A percentile compares a stretch with the other conserved stretches of the same genome.
These are phyloP conservation scores for Cladosporium sp. DNA, from an alignment of 2,329 filamentous ascomycete genomes.

Conservation along the genomic window DNA sequence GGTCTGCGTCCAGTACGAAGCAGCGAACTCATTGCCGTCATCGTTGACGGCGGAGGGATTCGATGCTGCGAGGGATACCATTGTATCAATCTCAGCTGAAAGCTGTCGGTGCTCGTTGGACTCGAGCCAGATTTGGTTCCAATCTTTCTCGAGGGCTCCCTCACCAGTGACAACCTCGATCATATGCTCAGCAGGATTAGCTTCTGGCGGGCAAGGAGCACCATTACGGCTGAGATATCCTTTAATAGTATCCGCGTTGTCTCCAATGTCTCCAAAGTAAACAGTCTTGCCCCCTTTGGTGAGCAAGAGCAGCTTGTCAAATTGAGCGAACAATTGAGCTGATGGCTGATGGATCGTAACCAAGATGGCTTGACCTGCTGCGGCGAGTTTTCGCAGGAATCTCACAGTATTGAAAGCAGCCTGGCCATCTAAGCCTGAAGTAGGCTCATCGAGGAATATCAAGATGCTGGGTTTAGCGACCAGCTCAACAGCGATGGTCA, in stretches of 20 bases:
- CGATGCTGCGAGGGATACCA: conserved; percentile 34
- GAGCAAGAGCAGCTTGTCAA: conserved; percentile 62
- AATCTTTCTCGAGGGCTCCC: conserved; percentile 38
- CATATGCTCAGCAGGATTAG: conserved; percentile 54
- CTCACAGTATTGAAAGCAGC: conserved; percentile 52
- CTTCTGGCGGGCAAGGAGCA: conserved; percentile 47
- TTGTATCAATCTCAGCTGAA: conserved; percentile 38
- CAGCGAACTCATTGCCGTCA: conserved; percentile 43
- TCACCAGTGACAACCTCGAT: conserved; percentile 44
- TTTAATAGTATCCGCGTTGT: conserved; percentile 38
- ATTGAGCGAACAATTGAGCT: conserved; percentile 61
- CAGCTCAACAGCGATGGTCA: conserved; percentile 56
- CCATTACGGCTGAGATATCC: conserved; percentile 52
- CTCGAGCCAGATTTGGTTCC: conserved; percentile 40
- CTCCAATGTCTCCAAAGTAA: conserved; percentile 59
- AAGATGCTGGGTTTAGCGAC: conserved; percentile 56
- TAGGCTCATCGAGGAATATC: conserved; percentile 60
- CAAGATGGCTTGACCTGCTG: conserved; percentile 62
- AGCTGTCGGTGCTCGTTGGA: conserved; percentile 34
- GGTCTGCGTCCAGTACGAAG: conserved; percentile 39
- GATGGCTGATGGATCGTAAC: conserved; percentile 70
- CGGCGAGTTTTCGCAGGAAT: conserved; percentile 63
- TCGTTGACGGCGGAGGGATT: conserved; percentile 34
- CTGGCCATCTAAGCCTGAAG: conserved; percentile 57
- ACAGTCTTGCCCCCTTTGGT: conserved; percentile 61